Evolutionary conservation across 371 early-diverging fungal species (phyloP).

Genomic region (Fennellomyces sp.): DNA sequence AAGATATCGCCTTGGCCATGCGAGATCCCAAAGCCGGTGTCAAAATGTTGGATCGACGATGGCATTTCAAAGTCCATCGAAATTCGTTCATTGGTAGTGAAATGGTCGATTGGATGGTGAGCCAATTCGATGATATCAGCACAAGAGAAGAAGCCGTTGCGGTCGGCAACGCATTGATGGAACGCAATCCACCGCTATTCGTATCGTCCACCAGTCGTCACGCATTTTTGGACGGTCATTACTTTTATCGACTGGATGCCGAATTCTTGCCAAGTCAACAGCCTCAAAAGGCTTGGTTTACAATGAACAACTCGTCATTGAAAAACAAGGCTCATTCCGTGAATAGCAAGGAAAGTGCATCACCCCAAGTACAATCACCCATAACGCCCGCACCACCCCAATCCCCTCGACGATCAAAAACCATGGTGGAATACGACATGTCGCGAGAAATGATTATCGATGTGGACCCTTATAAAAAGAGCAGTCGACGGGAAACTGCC

Average conservation of each 20-base stretch:
- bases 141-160: slow-evolving; percentile 84
- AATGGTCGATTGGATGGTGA: slow-evolving; percentile 89
- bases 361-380: too few relatives aligned
- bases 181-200: slow-evolving; percentile 71
- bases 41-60: slow-evolving; percentile 79
- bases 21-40: slow-evolving; percentile 76
- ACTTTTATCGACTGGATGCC: slow-evolving; percentile 83
- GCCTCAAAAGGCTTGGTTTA: slow-evolving; percentile 24
- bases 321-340: background rate
- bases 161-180: slow-evolving; percentile 81
- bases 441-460: slow-evolving; percentile 74
- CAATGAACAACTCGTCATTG: slow-evolving; percentile 10
- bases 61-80: slow-evolving; percentile 85
- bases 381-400: background rate
- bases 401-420: background rate
- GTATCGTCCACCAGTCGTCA: slow-evolving; percentile 77
- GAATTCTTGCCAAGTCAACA: slow-evolving; percentile 54
- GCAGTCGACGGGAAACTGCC: slow-evolving; percentile 82
- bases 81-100: slow-evolving; percentile 87
- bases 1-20: slow-evolving; percentile 75
- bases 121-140: slow-evolving; percentile 77
- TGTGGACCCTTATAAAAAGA: slow-evolving; percentile 75
- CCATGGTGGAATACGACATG: slow-evolving; percentile 43
- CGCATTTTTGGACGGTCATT: slow-evolving; percentile 88
- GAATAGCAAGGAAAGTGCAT: slow-evolving; percentile 1